phyloP scores from a whole-genome alignment of 768 basidiomycete species.

The Lyophyllum atratum region DNA sequence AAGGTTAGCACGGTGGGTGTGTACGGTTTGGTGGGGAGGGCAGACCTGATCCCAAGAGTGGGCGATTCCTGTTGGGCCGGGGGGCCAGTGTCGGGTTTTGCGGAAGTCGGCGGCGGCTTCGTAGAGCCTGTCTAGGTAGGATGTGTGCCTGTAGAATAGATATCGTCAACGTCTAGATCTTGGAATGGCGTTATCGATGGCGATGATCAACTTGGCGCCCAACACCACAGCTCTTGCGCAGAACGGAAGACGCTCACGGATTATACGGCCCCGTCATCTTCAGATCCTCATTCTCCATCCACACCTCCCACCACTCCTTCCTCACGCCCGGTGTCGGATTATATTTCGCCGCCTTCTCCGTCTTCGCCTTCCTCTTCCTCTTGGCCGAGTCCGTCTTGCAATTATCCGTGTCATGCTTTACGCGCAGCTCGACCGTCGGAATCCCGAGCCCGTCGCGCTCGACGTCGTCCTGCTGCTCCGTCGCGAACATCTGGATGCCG shows the following conservation, averaged over 20 bases:
- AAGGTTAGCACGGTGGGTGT: not conserved
- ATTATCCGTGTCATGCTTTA: slow-evolving; percentile 54
- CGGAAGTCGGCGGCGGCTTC: slow-evolving; percentile 63
- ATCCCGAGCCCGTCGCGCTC: slow-evolving; percentile 72
- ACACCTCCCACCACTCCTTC: slow-evolving; percentile 69
- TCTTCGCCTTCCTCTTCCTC: slow-evolving; percentile 48
- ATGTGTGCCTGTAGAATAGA: slow-evolving; percentile 36
- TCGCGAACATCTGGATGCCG: slow-evolving; percentile 41
- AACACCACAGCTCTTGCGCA: not conserved
- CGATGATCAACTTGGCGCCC: not conserved
- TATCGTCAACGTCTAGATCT: not conserved
- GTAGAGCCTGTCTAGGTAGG: slow-evolving; percentile 55
- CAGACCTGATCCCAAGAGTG: slow-evolving; percentile 68
- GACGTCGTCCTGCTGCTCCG: slow-evolving; percentile 43
- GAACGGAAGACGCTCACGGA: slow-evolving; percentile 40
- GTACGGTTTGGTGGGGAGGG: slow-evolving; percentile 3
- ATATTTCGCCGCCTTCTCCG: slow-evolving; percentile 15
- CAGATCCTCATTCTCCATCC: slow-evolving; percentile 62
- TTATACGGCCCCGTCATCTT: slow-evolving; percentile 47
- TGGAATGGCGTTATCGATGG: not conserved
- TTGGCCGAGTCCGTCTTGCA: slow-evolving; percentile 60
- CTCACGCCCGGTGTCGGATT: slow-evolving; percentile 6
- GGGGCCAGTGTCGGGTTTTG: slow-evolving; percentile 41
- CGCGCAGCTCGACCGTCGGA: slow-evolving; percentile 57
- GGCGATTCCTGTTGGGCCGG: slow-evolving; percentile 33